phyloP scores from a whole-genome alignment of 352 stramenopile species.

The Halophytophthora batemanensis region DNA sequence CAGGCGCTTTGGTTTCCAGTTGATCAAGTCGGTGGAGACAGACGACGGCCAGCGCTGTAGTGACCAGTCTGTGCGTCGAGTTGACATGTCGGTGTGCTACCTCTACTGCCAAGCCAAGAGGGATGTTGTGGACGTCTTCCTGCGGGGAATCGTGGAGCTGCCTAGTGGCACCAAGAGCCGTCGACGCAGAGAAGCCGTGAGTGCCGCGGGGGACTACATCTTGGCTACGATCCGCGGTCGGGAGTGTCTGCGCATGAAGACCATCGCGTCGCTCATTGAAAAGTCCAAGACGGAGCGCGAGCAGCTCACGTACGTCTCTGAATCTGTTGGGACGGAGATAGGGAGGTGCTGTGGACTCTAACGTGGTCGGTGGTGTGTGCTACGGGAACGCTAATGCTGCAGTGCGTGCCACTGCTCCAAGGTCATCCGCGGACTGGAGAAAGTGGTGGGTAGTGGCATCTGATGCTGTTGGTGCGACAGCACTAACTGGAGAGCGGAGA shows the following conservation, averaged over 20 bases:
- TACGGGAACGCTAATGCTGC: neutral
- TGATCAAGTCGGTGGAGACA: constrained; percentile 61
- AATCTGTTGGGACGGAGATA: neutral
- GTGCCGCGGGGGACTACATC: constrained; percentile 30
- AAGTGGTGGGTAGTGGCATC: constrained; percentile 29
- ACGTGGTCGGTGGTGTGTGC: neutral
- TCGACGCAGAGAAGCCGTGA: constrained; percentile 19
- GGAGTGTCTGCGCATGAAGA: constrained; percentile 50
- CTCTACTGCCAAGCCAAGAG: constrained; percentile 44
- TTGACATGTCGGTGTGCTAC: constrained; percentile 64
- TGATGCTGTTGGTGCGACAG: too few species aligned
- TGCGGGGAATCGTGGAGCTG: constrained; percentile 57
- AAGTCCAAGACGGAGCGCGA: constrained; percentile 53
- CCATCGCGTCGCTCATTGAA: constrained; percentile 49
- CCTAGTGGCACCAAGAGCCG: constrained; percentile 9
- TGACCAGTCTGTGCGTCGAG: constrained; percentile 19
- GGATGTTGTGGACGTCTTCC: constrained; percentile 51
- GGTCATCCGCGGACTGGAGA: constrained; percentile 38
- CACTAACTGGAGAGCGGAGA: too few species aligned
- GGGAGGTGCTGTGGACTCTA: neutral
- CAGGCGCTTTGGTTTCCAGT: constrained; percentile 46
- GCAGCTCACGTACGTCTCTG: constrained; percentile 36
- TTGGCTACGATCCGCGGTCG: constrained; percentile 38
- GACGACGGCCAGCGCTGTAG: constrained; percentile 13
- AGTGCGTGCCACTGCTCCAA: constrained; percentile 60